Base-by-base conservation (phyloP, 805 yeast genomes). In the Wickerhamiella kurtzmanii region DNA sequence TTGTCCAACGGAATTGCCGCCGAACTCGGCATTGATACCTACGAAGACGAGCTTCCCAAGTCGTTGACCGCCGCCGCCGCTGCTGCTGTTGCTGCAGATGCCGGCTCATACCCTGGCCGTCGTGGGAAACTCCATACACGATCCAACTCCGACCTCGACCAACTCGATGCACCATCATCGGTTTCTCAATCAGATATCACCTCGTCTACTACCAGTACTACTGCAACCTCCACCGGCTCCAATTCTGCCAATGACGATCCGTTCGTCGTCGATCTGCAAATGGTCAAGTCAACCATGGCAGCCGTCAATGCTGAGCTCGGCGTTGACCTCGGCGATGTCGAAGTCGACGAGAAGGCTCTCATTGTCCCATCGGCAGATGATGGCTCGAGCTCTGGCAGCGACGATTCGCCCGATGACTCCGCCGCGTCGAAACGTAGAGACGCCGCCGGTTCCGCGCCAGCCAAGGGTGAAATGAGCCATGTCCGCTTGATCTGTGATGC, bases 401-500 rank as follows among this genome's bases (percentile, higher is more conserved):
- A 38, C 22, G 32, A 25, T 6, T 5, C 25, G n/a, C 25, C 22
- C 18, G 25, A 18, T 36, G 41, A 37, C 16, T 5, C 13, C 16
- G 25, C 9, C n/a, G 41, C 8, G n/a, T n/a, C n/a, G 11, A 18
- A 38, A 8, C 42, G 22, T 22, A 3, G 43, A 41, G 43, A 15
- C 36, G 22, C 5, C 35, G 16, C 39, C 9, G 49, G 44, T 16
- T 35, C 25, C n/a, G 41, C 20, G 17, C 47, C 43, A 2, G 44
- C 53, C 2, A 56, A 56, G 41, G 50, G 53, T 25, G 60, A 56
- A 44, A 44, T 48, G 48, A 47, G 59, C 16, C 88, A 82, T 58
- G 70, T 76, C 55, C 71, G 79, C 50, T 70, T 80, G 41, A 84
- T 80, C 19, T 82, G 78, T 58, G 73, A 79, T 56, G 92, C 94